Evolutionary conservation across 2,329 filamentous ascomycete species (phyloP).

Genomic region (Thelonectria rubi): DNA sequence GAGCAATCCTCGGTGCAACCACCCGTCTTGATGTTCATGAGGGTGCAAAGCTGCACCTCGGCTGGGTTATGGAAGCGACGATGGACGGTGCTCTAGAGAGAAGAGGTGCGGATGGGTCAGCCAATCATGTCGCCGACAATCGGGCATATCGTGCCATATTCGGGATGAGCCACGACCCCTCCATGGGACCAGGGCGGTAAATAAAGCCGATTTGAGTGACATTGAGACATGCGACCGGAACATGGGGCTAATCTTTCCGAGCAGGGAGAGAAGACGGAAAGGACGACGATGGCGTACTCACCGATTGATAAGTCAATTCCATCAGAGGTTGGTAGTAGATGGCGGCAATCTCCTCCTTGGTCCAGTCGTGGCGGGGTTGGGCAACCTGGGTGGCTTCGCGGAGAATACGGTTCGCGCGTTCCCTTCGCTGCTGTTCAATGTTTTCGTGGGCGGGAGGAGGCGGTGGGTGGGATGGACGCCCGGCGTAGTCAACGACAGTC

Average conservation of each 20-base stretch:
- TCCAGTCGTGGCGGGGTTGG: conserved; percentile 77
- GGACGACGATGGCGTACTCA: conserved; percentile 51
- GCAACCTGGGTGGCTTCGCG: conserved; percentile 67
- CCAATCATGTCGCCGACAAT: conserved; percentile 15
- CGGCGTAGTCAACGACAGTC: conserved; percentile 41
- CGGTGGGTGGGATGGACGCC: conserved; percentile 34
- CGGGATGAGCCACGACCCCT: conserved; percentile 6
- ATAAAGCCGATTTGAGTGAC: conserved; percentile 3
- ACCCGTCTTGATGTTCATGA: conserved; percentile 97
- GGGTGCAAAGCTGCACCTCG: conserved; percentile 89
- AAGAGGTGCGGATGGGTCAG: conserved; percentile 25
- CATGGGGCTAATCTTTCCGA: neutral
- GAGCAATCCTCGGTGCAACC: conserved; percentile 93
- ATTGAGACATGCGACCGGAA: neutral
- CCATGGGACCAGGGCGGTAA: neutral
- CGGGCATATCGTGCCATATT: conserved; percentile 18
- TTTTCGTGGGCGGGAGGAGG: conserved; percentile 35
- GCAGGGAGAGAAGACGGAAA: neutral
- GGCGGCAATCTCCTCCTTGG: conserved; percentile 79
- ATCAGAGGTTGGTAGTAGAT: conserved; percentile 86
- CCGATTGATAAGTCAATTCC: conserved; percentile 79
- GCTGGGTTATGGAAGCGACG: conserved; percentile 85
- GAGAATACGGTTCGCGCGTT: conserved; percentile 48
- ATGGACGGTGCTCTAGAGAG: conserved; percentile 76
- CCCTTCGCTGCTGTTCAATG: conserved; percentile 36